Conservation (phyloP, 306 rosid genomes). For the Macrotyloma uniflorum region DNA sequence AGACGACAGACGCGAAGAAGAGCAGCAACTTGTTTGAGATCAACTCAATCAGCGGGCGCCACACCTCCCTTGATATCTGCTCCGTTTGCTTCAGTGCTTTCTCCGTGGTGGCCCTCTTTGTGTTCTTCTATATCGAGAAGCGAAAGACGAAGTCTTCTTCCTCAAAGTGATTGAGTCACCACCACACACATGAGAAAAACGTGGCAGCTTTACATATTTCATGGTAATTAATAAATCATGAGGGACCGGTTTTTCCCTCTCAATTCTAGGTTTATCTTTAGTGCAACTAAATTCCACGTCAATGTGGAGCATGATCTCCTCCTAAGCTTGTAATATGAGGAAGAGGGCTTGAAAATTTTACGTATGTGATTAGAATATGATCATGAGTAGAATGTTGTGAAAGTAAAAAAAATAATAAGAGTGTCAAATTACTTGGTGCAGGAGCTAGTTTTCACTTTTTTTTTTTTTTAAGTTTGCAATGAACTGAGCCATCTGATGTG, state of each 20-base stretch:
- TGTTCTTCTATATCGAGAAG: conserved; percentile 73
- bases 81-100: conserved; percentile 81
- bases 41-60: conserved; percentile 77
- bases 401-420: background rate
- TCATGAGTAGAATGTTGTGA: background rate
- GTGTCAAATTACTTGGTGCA: background rate
- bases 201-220: background rate
- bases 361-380: background rate
- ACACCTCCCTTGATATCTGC: conserved; percentile 68
- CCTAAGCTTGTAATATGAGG: background rate
- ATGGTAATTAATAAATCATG: conserved; percentile 29
- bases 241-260: conserved; percentile 7
- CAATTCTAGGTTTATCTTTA: background rate
- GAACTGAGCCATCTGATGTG: background rate
- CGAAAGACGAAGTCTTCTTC: conserved; percentile 50
- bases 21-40: conserved; percentile 60
- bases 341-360: background rate
- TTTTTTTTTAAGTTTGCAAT: background rate
- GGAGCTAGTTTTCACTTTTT: background rate
- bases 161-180: conserved; percentile 8
- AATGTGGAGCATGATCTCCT: background rate
- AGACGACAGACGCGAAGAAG: conserved; percentile 51
- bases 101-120: conserved; percentile 65
- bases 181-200: background rate
- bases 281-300: background rate